Percentiles rank a stretch among this genome's conserved stretches.
Conservation (phyloP, 2,329 filamentous ascomycete genomes). For the Rachicladosporium sp. region DNA sequence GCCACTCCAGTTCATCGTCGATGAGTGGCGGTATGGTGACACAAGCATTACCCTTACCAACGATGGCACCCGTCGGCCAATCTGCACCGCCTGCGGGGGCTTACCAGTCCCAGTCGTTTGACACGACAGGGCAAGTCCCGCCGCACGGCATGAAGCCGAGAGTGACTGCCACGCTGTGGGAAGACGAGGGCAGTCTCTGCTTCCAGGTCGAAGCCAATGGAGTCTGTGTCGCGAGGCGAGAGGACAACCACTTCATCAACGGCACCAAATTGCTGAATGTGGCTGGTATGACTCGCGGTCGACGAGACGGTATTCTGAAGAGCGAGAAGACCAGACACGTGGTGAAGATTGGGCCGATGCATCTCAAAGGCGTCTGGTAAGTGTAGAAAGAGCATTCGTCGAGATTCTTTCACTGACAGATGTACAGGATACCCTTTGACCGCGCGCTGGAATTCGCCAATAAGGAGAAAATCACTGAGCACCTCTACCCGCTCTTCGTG, state of each 20-base stretch:
- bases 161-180: conserved; percentile 93
- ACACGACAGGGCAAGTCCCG: conserved; percentile 83
- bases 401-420: conserved; percentile 7
- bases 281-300: conserved; percentile 91
- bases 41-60: conserved; percentile 51
- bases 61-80: conserved; percentile 18
- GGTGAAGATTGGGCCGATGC: conserved; percentile 98
- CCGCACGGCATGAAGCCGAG: conserved; percentile 92
- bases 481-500: conserved; percentile 89
- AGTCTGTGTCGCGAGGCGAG: conserved; percentile 85
- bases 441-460: conserved; percentile 97
- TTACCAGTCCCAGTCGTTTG: conserved; percentile 39
- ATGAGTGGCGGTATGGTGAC: conserved; percentile 56
- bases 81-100: conserved; percentile 9
- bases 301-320: conserved; percentile 91
- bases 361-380: conserved; percentile 93
- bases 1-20: conserved; percentile 55
- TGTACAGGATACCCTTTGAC: conserved; percentile 83
- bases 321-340: conserved; percentile 95
- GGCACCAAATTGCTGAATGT: conserved; percentile 95
- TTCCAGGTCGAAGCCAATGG: conserved; percentile 96
- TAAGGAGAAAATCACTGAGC: conserved; percentile 97
- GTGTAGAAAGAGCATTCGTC: conserved; percentile 22
- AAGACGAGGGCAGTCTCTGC: conserved; percentile 93
- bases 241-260: conserved; percentile 99